Evolutionary conservation across 495 filamentous ascomycete species (phyloP).

Genomic region (Arthonia radiata): DNA sequence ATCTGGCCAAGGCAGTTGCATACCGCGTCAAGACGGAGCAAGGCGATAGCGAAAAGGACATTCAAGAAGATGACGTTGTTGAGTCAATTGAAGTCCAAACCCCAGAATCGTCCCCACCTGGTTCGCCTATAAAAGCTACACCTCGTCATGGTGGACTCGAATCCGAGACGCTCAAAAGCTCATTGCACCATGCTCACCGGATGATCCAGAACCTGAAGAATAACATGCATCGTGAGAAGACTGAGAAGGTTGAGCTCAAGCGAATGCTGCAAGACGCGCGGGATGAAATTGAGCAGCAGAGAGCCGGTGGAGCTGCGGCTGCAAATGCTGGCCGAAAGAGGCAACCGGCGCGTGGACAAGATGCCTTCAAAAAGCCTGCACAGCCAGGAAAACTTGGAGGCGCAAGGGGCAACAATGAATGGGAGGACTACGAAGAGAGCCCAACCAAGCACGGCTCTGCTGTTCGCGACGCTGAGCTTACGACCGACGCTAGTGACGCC

Average conservation of each 20-base stretch:
- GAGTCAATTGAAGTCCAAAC: constrained; percentile 43
- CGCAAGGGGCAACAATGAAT: constrained; percentile 58
- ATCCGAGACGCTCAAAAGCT: constrained; percentile 82
- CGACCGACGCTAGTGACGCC: constrained; percentile 30
- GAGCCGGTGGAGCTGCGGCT: constrained; percentile 30
- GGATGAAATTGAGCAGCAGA: constrained; percentile 66
- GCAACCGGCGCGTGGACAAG: constrained; percentile 34
- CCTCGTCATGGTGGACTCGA: constrained; percentile 76
- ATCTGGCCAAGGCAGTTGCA: constrained; percentile 58
- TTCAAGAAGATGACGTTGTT: constrained; percentile 36
- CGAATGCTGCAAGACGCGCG: constrained; percentile 88
- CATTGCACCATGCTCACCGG: constrained; percentile 75
- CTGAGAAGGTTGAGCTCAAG: constrained; percentile 85
- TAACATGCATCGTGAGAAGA: constrained; percentile 91
- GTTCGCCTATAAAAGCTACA: constrained; percentile 72
- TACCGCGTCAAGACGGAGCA: constrained; percentile 20
- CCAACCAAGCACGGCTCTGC: constrained; percentile 23
- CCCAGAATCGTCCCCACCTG: constrained; percentile 73
- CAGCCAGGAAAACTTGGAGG: constrained; percentile 54
- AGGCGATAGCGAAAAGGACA: constrained; percentile 18
- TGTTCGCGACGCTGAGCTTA: constrained; percentile 12
- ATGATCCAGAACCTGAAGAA: constrained; percentile 89
- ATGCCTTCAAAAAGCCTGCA: constrained; percentile 49
- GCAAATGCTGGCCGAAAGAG: constrained; percentile 33
- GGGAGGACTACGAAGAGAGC: constrained; percentile 51